These are phyloP conservation scores for Coemansia sp. DNA, from an alignment of 192 early-diverging fungal species.

Conservation along the genomic window DNA sequence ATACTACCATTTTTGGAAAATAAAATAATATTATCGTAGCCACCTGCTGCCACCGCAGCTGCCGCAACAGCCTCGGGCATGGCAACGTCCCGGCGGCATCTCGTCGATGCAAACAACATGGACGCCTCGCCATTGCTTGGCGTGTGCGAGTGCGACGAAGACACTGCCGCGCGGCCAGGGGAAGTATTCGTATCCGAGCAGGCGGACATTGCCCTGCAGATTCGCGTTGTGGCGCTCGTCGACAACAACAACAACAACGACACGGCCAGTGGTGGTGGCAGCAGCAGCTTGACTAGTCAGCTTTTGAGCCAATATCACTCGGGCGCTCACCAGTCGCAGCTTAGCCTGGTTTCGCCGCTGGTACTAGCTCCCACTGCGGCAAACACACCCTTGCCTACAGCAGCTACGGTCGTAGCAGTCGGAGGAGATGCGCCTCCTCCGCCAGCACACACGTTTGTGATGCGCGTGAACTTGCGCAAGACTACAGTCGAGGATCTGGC, in stretches of 20 bases:
- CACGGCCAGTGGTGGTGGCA: no score
- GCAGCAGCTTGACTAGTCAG: background rate
- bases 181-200: background rate
- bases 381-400: background rate
- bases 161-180: background rate
- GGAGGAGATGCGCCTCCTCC: background rate
- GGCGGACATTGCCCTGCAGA: background rate
- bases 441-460: background rate
- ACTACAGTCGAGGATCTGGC: constrained; percentile 40
- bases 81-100: background rate
- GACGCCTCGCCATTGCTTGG: constrained; percentile 24
- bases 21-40: background rate
- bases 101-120: background rate
- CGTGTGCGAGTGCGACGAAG: background rate
- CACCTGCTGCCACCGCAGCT: background rate
- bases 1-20: background rate
- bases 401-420: background rate
- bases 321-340: background rate
- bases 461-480: background rate
- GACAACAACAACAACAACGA: background rate
- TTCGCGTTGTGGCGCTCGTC: background rate
- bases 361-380: constrained; percentile 6
- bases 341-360: constrained; percentile 25
- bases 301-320: background rate
- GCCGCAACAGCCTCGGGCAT: background rate